Evolutionary conservation across 805 yeast species (phyloP).

Genomic region (Cyberlindnera xishuangbannaensis): DNA sequence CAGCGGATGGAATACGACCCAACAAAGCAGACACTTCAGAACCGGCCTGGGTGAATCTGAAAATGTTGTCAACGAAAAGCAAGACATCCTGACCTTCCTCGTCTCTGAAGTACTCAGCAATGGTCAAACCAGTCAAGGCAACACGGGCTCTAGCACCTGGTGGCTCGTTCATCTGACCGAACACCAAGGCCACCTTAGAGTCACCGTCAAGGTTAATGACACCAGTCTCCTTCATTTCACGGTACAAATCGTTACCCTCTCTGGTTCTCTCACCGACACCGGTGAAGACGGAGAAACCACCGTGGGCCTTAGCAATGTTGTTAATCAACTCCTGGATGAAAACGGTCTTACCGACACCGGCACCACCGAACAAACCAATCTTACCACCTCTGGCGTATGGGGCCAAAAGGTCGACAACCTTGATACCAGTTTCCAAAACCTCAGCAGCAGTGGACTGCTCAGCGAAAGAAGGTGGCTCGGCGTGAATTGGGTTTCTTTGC

Average conservation of each 20-base stretch:
- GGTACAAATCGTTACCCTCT: constrained; percentile 99
- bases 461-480: constrained; percentile 93
- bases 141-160: constrained; percentile 99
- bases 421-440: constrained; percentile 98
- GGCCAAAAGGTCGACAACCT: constrained; percentile 98
- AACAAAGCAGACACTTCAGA: constrained; percentile 99
- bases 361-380: constrained; percentile 99
- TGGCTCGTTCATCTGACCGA: constrained; percentile 99
- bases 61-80: constrained; percentile 98
- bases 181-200: constrained; percentile 97
- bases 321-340: constrained; percentile 99
- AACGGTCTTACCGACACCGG: constrained; percentile 99
- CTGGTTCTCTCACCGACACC: constrained; percentile 99
- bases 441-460: constrained; percentile 98
- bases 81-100: constrained; percentile 99
- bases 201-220: constrained; percentile 99
- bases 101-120: constrained; percentile 99
- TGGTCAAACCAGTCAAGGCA: constrained; percentile 98
- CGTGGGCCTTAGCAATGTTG: constrained; percentile 99
- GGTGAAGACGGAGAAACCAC: constrained; percentile 99
- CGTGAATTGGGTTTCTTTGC: constrained; percentile 96
- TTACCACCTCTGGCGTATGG: constrained; percentile 99
- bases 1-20: constrained; percentile 99
- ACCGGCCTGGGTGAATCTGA: constrained; percentile 99
- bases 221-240: constrained; percentile 99